Conservation (phyloP, 2,329 filamentous ascomycete genomes). For the Penicillium sp. region DNA sequence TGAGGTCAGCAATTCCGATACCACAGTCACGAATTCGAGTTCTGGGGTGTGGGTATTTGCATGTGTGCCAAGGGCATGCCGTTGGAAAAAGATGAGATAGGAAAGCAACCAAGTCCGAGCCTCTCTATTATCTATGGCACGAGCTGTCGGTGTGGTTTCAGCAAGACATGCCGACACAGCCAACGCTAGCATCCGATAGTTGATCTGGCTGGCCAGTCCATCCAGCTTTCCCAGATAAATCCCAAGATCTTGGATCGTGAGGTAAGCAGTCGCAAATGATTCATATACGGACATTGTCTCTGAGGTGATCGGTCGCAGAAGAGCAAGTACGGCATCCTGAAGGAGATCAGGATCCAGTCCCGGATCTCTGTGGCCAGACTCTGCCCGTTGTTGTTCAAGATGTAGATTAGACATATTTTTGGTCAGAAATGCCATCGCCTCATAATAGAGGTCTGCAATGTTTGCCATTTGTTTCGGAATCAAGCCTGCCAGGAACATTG, state of each 20-base stretch:
- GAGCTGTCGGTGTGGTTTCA: constrained; percentile 27
- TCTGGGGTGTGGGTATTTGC: constrained; percentile 49
- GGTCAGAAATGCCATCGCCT: constrained; percentile 43
- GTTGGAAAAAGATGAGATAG: constrained; percentile 63
- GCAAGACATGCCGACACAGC: constrained; percentile 40
- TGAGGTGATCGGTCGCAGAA: constrained; percentile 48
- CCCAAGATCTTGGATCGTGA: constrained; percentile 50
- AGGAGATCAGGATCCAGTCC: constrained; percentile 29
- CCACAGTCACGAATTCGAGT: constrained; percentile 59
- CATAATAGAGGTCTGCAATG: constrained; percentile 44
- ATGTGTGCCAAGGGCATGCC: constrained; percentile 48
- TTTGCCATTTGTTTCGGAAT: constrained; percentile 47
- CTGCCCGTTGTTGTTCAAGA: neutral
- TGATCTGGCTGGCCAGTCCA: constrained; percentile 51
- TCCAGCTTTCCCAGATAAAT: constrained; percentile 43
- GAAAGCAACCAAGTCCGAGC: constrained; percentile 61
- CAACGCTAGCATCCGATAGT: constrained; percentile 54
- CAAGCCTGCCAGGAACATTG: constrained; percentile 41
- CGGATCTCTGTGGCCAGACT: neutral
- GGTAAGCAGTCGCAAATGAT: constrained; percentile 50
- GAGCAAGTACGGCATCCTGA: constrained; percentile 42
- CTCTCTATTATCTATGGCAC: constrained; percentile 40
- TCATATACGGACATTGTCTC: constrained; percentile 51
- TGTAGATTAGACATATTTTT: constrained; percentile 27
- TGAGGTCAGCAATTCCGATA: constrained; percentile 61